Evolutionary conservation across 2,329 filamentous ascomycete genomes (phyloP), one percentile per base, ranked within the genome.

Genomic region (Davidsoniella neocaledoniae): DNA sequence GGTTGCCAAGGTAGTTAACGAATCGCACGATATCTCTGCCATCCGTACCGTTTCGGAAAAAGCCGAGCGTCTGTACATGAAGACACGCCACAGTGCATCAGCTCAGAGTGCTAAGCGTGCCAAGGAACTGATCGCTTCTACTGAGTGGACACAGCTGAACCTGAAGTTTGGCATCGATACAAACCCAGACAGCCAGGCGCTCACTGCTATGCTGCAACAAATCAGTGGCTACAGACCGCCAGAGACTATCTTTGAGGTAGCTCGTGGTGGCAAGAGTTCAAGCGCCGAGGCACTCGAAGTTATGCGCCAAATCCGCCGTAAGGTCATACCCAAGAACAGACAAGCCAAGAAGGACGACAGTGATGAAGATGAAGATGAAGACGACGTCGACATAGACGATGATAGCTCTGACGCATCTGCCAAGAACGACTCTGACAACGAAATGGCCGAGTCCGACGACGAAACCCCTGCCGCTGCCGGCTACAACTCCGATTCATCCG

Each of bases 231-330:
- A 91, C 67, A 78, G 86, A 57, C 91, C 93, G 0, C 73, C 81
- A 41, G 91, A 98, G 64, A 96, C 90, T 0, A 86, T 98, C n/a
- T 98, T 98, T 58, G 91, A 98, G 64, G 81, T 95, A 55, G 83
- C 84, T 5, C 78, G 81, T 57, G 76, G 80, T 54, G 82, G 79
- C 38, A 81, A 83, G 56, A 71, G 65, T 2, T 71, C 69, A 2
- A 70, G 69, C 37, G 71, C 66, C 45, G 79, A 82, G 60, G 81
- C 83, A 5, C 82, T 81, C 2, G 81, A 86, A 54, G 70, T 90
- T 29, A 86, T 91, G 77, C 79, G 78, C 57, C 74, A 79, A 44
- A 73, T 83, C 60, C 75, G 81, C 59, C 76, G 76, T 61, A 81
- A 73, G 62, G 86, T 82, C 53, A 81, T 73, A 49, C 79, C 71